phyloP scores from a whole-genome alignment of 192 early-diverging fungal genomes.

The Linnemannia zychae region DNA sequence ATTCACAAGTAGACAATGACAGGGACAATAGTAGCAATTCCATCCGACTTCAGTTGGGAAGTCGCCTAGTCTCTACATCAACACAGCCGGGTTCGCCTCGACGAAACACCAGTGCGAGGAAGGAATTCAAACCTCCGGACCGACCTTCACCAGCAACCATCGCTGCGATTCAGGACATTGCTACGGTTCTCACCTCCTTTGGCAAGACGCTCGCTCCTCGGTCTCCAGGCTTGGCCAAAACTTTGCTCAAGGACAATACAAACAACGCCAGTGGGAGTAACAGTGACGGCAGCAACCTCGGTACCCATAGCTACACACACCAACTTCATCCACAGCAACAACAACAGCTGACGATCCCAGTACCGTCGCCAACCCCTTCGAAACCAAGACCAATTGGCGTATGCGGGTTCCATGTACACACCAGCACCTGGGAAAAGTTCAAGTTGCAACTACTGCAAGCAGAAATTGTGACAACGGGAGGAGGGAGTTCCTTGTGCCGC shows the following conservation, averaged over 20 bases:
- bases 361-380: neutral
- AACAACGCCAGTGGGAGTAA: neutral
- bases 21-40: neutral
- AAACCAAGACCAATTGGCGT: constrained; percentile 5
- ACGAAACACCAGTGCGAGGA: neutral
- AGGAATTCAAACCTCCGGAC: neutral
- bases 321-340: neutral
- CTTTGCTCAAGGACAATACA: neutral
- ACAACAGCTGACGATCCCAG: neutral
- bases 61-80: neutral
- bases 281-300: neutral
- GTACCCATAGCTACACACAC: neutral
- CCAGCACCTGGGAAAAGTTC: constrained; percentile 16
- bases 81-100: neutral
- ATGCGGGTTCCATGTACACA: constrained; percentile 42
- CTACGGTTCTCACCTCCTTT: neutral
- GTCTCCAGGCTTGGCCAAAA: neutral
- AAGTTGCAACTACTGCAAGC: constrained; percentile 8
- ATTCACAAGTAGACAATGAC: neutral
- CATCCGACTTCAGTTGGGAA: neutral
- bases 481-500: neutral
- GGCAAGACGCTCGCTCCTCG: neutral
- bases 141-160: neutral
- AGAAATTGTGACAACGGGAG: neutral
- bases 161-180: constrained; percentile 3